phyloP scores from a whole-genome alignment of 768 basidiomycete species.

The Boletales sp. region DNA sequence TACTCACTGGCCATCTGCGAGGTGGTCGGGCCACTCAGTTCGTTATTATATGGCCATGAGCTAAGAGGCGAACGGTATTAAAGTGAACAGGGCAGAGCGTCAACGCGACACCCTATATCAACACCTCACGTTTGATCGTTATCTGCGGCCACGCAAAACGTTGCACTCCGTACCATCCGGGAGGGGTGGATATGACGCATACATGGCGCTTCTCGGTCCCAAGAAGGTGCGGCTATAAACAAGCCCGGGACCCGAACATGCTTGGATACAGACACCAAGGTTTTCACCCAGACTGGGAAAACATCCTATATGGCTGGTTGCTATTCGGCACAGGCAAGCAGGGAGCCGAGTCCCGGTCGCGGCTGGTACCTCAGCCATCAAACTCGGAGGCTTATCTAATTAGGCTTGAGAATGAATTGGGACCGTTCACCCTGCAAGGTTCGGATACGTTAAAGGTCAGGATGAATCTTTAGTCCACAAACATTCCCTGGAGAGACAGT shows the following conservation, averaged over 20 bases:
- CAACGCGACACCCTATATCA: neutral
- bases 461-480: conserved; percentile 17
- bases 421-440: conserved; percentile 6
- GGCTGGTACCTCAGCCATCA: conserved; percentile 15
- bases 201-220: neutral
- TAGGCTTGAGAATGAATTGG: conserved; percentile 15
- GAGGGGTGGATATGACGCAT: neutral
- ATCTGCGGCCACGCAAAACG: too few relatives aligned
- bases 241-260: conserved; percentile 18
- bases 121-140: conserved; percentile 2
- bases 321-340: conserved; percentile 14
- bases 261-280: neutral
- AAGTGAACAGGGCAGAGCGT: neutral
- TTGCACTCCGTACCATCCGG: neutral
- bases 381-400: conserved; percentile 33
- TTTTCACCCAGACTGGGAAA: neutral
- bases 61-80: conserved; percentile 6
- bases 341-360: conserved; percentile 13
- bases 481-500: conserved; percentile 2
- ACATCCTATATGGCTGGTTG: conserved; percentile 4
- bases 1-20: too few relatives aligned
- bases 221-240: conserved; percentile 11
- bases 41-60: too few relatives aligned
- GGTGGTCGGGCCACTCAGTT: too few relatives aligned
- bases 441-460: conserved; percentile 18